Conservation (phyloP, 2,329 filamentous ascomycete species). For the Pestalotiopsis sp. region DNA sequence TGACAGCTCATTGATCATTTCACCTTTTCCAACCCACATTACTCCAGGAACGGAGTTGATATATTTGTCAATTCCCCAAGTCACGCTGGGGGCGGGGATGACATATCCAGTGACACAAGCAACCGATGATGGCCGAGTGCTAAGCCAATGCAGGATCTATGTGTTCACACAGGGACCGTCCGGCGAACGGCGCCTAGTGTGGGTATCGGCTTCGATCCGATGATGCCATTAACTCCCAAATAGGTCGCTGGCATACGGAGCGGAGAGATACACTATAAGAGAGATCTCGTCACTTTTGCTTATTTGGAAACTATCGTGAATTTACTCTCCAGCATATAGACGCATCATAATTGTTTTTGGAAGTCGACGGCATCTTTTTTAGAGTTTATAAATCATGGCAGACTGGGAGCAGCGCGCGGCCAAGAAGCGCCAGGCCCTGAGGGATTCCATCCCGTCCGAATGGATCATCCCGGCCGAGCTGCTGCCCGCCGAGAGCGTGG, state of each 20-base stretch:
- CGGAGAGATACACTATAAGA: neutral
- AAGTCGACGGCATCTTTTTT: neutral
- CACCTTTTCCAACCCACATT: neutral
- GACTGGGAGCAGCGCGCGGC: slow-evolving; percentile 45
- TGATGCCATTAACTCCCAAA: slow-evolving; percentile 1
- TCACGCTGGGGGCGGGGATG: neutral
- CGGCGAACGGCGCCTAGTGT: neutral
- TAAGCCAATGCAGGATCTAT: neutral
- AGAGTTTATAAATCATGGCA: neutral
- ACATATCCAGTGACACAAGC: neutral
- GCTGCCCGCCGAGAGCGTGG: slow-evolving; percentile 54
- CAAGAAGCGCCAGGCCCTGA: slow-evolving; percentile 45
- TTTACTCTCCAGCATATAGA: too few relatives aligned
- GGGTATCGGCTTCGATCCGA: neutral
- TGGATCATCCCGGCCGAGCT: slow-evolving; percentile 58
- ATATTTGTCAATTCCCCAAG: neutral
- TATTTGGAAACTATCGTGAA: neutral
- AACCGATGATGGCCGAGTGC: neutral
- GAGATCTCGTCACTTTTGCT: neutral
- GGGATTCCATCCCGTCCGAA: slow-evolving; percentile 55
- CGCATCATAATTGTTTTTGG: neutral
- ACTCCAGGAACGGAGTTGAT: neutral
- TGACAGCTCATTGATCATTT: neutral
- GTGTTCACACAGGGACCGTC: neutral
- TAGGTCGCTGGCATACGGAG: neutral